These are phyloP conservation scores for Pulicaria dysenterica DNA, from an alignment of 129 eudicot species.

Conservation along the genomic window DNA sequence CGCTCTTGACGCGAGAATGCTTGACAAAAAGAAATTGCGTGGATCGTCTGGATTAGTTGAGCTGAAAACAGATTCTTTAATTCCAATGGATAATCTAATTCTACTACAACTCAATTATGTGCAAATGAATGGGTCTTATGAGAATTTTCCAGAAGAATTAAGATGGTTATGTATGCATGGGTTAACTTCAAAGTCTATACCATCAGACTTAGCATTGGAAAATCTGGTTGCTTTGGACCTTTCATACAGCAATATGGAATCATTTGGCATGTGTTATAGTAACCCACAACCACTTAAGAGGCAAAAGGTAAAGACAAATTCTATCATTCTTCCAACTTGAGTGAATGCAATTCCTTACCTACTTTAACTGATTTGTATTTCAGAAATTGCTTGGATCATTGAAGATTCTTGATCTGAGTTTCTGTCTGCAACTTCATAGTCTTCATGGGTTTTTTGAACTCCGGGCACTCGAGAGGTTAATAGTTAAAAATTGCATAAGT, in stretches of 20 bases:
- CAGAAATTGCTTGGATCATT: background rate
- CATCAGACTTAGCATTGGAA: background rate
- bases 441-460: background rate
- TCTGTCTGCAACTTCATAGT: background rate
- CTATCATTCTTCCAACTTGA: no score
- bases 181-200: background rate
- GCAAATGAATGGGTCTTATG: background rate
- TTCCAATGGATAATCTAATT: background rate
- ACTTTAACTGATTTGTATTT: background rate
- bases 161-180: constrained; percentile 6
- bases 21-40: constrained; percentile 1
- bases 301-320: no score
- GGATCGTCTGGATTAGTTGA: background rate
- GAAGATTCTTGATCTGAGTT: constrained; percentile 6
- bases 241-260: background rate
- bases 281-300: background rate
- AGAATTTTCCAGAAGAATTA: background rate
- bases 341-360: background rate
- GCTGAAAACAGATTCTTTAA: background rate
- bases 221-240: background rate
- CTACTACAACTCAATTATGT: constrained; percentile 14
- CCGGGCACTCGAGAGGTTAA: constrained; percentile 2
- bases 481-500: background rate
- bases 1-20: constrained; percentile 7
- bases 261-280: background rate